phyloP scores from a whole-genome alignment of 176 grass and related monocot genomes.

The Ampelocalamus luodianensis region DNA sequence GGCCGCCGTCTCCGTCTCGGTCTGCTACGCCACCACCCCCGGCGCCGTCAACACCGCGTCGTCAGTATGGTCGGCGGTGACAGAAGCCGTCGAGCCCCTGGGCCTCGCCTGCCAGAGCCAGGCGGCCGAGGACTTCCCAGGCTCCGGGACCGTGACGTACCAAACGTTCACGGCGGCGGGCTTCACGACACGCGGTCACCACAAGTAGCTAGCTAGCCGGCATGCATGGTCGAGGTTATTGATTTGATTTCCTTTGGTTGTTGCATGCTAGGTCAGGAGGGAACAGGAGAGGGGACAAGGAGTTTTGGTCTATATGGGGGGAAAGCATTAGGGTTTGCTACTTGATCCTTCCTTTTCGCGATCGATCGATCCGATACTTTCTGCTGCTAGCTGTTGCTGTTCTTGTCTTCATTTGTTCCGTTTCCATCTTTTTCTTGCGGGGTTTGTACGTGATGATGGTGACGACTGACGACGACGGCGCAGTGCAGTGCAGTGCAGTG shows the following conservation, averaged over 20 bases:
- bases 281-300: neutral
- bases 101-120: constrained; percentile 34
- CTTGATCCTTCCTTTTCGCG: neutral
- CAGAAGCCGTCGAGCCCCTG: constrained; percentile 41
- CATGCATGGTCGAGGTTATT: neutral
- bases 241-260: neutral
- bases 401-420: neutral
- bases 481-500: too few species aligned
- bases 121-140: constrained; percentile 38
- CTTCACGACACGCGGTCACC: neutral
- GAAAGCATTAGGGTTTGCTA: neutral
- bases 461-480: too few species aligned
- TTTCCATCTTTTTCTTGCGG: neutral
- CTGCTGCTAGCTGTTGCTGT: neutral
- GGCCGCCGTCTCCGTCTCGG: constrained; percentile 32
- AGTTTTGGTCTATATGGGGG: neutral
- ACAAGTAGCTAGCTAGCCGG: neutral
- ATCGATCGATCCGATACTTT: neutral
- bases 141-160: constrained; percentile 44
- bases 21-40: neutral
- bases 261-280: neutral
- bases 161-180: constrained; percentile 38
- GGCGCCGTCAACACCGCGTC: neutral
- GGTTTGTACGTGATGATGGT: too few species aligned
- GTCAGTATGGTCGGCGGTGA: constrained; percentile 22